A percentile compares a stretch with the other conserved stretches of the same genome.
phyloP scores from a whole-genome alignment of 2,329 filamentous ascomycete genomes.

The Bipolaris bicolor region DNA sequence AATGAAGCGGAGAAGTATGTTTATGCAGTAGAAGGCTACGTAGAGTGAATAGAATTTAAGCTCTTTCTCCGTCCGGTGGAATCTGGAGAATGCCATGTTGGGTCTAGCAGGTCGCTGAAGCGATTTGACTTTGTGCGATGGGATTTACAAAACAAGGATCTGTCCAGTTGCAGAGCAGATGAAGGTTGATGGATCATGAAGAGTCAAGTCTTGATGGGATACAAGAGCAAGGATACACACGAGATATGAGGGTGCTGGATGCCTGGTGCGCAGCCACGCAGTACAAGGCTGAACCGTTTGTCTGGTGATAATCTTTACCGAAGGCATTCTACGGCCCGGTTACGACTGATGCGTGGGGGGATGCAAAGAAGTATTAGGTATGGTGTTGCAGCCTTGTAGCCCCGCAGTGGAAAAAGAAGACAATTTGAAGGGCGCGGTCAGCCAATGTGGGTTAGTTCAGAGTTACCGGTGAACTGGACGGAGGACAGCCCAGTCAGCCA shows the following conservation, averaged over 20 bases:
- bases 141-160: background rate
- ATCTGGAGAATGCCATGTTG: background rate
- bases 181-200: background rate
- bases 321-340: background rate
- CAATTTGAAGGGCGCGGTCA: conserved; percentile 9
- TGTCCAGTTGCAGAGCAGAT: background rate
- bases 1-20: conserved; percentile 10
- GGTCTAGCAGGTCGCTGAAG: background rate
- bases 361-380: background rate
- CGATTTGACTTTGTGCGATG: background rate
- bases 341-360: background rate
- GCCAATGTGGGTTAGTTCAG: background rate
- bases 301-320: background rate
- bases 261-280: background rate
- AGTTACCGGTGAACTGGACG: conserved; percentile 19
- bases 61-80: too few species aligned
- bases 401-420: background rate
- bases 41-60: background rate
- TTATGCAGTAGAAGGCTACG: background rate
- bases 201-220: background rate
- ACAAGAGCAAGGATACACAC: background rate
- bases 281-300: conserved; percentile 1
- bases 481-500: conserved; percentile 1
- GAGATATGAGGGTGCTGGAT: background rate
- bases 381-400: conserved; percentile 3